Conservation (phyloP, 768 basidiomycete species). For the Suillus brevipes region DNA sequence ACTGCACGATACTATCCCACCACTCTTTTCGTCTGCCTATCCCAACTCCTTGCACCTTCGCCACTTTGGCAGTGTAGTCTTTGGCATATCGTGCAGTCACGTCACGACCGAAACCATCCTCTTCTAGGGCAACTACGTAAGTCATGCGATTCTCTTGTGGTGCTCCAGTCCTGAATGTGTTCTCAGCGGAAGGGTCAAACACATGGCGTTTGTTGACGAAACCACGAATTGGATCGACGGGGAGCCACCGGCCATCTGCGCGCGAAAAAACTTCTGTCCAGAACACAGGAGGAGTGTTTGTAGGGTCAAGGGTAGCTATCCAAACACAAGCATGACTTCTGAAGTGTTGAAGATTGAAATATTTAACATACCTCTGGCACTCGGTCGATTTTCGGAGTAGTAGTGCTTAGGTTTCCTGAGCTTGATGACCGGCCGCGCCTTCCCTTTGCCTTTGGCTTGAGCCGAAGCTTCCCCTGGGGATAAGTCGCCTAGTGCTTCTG, state of each 20-base stretch:
- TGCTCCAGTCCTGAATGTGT: constrained; percentile 15
- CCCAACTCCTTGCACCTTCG: constrained; percentile 72
- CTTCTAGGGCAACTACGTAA: constrained; percentile 93
- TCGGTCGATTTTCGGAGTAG: constrained; percentile 46
- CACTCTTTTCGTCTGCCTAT: constrained; percentile 67
- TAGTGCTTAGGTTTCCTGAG: constrained; percentile 56
- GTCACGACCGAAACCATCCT: constrained; percentile 90
- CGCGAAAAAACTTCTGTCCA: constrained; percentile 98
- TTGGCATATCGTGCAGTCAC: constrained; percentile 88
- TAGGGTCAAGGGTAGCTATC: constrained; percentile 46
- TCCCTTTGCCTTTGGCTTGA: constrained; percentile 59
- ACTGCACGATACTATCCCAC: constrained; percentile 75
- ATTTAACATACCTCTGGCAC: constrained; percentile 16
- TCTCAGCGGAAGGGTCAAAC: constrained; percentile 66
- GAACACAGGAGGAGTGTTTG: constrained; percentile 77
- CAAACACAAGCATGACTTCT: constrained; percentile 16
- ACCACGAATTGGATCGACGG: constrained; percentile 84
- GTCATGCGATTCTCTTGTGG: constrained; percentile 78
- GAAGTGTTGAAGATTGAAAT: neutral
- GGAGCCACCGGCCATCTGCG: constrained; percentile 87
- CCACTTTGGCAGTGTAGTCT: constrained; percentile 75
- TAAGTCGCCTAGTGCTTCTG: neutral
- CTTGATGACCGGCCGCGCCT: constrained; percentile 53
- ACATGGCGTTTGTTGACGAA: constrained; percentile 77
- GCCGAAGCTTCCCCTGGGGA: constrained; percentile 19